Evolutionary conservation across 306 rosid species (phyloP), one percentile per base, ranked within the genome.

Genomic region (Prunus mira): DNA sequence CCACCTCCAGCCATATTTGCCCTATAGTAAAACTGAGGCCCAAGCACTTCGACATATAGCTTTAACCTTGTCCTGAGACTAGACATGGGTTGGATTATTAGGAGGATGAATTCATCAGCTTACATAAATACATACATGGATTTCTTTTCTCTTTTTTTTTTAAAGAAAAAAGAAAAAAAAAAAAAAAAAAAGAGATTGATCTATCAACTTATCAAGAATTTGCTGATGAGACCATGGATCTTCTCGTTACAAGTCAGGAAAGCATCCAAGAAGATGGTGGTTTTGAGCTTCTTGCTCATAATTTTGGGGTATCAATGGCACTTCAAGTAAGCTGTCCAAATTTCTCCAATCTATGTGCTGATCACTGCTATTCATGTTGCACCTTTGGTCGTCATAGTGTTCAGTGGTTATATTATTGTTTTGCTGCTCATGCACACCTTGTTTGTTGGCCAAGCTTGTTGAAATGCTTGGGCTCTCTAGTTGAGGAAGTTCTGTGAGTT

Each of bases 341-440:
- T 84, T 84, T 81, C 76, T 84, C 97, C 97, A 89, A 65, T 89
- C 90, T 11, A 88, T 76, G n/a, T 72, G 82, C 9, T 75, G 83
- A 17, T 67, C 47, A 62, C 58, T 80, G 57, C 54, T 78, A 46
- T 19, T 75, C 50, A 20, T 79, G 61, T 72, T 82, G 51, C 83
- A 85, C 51, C 72, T 84, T 15, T 85, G 87, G 20, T 67, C 76
- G 75, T 85, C 85, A 69, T 45, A 47, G 4, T 85, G 86, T 72
- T 85, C 85, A 56, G 68, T 81, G 73, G 52, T 76, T 46, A 12
- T 38, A 20, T 7, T 28, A 25, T 50, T 76, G 43, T 32, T 28
- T 1, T 8, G 41, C 67, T 27, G 38, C 57, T 14, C 76, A 6
- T 76, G 86, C 67, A 50, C 38, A 13, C 74, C 52, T 52, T 82